A percentile compares a stretch with the other conserved stretches of the same genome.
Conservation (phyloP, 2,329 filamentous ascomycete species). For the Neonectria sp. region DNA sequence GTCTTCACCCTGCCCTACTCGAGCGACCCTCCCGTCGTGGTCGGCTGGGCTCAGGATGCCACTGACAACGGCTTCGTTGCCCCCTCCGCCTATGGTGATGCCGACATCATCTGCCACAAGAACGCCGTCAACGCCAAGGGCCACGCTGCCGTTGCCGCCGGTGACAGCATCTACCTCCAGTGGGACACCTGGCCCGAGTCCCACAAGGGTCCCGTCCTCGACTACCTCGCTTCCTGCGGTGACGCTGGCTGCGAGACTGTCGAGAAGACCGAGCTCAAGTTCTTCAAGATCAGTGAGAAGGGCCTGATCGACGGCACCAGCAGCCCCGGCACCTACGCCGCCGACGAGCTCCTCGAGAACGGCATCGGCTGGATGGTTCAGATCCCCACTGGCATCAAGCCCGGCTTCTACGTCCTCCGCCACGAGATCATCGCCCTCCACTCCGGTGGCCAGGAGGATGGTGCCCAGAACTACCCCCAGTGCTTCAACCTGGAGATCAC, state of each 20-base stretch:
- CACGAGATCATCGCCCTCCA: constrained; percentile 69
- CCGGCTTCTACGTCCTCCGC: constrained; percentile 64
- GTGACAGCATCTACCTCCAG: constrained; percentile 56
- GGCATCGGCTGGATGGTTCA: constrained; percentile 53
- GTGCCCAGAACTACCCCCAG: constrained; percentile 68
- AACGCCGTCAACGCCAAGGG: constrained; percentile 56
- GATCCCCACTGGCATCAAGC: constrained; percentile 53
- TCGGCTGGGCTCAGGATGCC: constrained; percentile 59
- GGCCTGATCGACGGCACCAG: constrained; percentile 66
- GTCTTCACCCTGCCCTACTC: constrained; percentile 39
- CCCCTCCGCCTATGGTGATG: constrained; percentile 54
- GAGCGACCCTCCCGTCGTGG: constrained; percentile 39
- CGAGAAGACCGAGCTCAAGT: constrained; percentile 69
- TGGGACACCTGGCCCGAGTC: constrained; percentile 61
- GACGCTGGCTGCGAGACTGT: constrained; percentile 68
- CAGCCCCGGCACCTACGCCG: constrained; percentile 54
- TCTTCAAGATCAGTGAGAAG: constrained; percentile 75
- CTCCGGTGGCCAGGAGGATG: constrained; percentile 57
- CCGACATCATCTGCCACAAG: constrained; percentile 66
- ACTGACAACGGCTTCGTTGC: constrained; percentile 68
- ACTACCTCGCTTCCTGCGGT: constrained; percentile 73
- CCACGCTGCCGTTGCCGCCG: constrained; percentile 58
- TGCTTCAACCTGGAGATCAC: constrained; percentile 65
- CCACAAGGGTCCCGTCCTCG: constrained; percentile 71
- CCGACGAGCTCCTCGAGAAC: constrained; percentile 61